Base-by-base conservation (phyloP, 345 rosid species). In the Balakata baccata region DNA sequence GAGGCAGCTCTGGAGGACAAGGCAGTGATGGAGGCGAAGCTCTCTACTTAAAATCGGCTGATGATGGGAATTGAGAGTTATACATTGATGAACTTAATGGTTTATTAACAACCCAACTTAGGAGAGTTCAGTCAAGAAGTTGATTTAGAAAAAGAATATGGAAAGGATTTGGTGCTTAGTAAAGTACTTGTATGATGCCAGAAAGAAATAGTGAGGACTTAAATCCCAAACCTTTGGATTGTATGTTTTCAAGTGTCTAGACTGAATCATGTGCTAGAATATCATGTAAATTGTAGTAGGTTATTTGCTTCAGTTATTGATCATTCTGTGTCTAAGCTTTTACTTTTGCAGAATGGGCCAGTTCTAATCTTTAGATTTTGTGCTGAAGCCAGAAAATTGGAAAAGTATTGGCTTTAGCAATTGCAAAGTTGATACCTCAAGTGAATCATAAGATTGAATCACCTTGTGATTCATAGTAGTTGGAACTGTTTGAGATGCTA, bases 21-120 rank as follows among this genome's bases (percentile, higher is more conserved):
- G 85, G 89, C 46, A 85, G 87, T 16, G 92, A 92, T 64, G 98
- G 97, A 6, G 98, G 97, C 16, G 99, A 93, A 82, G 88, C 89
- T 23, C 90, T 87, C 43, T 96, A 96, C 90, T 83, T 96, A 87
- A 96, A 90, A 82, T 83, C 92, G 1, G 60, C 84, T 0, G 94
- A 90, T 60, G 98, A 90, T 10, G 96, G 93, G 70, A 92, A 92
- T 70, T 91, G 77, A 84, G 69, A 70, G 73, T 34, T 34, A 3
- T 29, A 62, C 17, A 53, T 45, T 46, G 20, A 25, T 16, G 66
- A 41, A 38, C 23, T 46, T 45, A 11, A 37, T 60, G 49, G 74
- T 64, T 53, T 70, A 65, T 69, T 53, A 47, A 54, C 64, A 63
- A 0, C 46, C 43, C 50, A 58, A 59, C 23, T 51, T 60, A 67